Evolutionary conservation across 2,329 filamentous ascomycete genomes (phyloP), one percentile per base, ranked within the genome.

Genomic region (Pleoardoris graminearum): DNA sequence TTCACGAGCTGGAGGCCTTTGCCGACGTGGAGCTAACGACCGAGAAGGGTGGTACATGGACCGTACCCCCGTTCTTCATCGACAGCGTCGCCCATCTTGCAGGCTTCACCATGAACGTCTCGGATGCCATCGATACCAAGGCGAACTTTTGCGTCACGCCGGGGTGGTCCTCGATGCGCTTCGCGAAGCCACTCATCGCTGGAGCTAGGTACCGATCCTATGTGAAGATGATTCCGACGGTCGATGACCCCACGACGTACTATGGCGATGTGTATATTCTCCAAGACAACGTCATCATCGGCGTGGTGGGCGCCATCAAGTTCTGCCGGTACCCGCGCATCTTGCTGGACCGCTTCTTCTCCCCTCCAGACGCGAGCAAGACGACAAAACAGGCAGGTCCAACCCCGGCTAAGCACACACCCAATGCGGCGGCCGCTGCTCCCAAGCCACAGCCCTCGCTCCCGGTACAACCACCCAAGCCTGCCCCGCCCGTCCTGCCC

Each of bases 21-120:
- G 44, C 57, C 17, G 27, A 48, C 5, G 43, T 61, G 6, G 61
- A 68, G 22, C 49, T 54, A n/a, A 82, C 80, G 14, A 80, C 78
- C 19, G 75, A 77, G 3, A 74, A 76, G 32, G 79, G 81, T 54
- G 25, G 25, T 10, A 27, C 2, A 41, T 85, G 82, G 71, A 80
- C 80, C 63, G 81, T 79, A 63, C 78, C 82, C 21, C 82, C 82
- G 25, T 83, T 82, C 76, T 82, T 80, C 79, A 82, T 84, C 51
- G 82, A 85, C 62, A 80, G 79, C 54, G 73, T 82, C 55, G 79
- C 77, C 52, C 82, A 84, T 66, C 75, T 84, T 55, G 81, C 80
- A 38, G 82, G 82, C n/a, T 84, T 84, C 69, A 82, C 83, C 47
- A 80, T 84, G 72, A 85, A 85, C 55, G 81, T 80, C n/a, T 82